These are phyloP conservation scores for Ceratobasidium sp. DNA, from an alignment of 1,284 basidiomycete species.

Conservation along the genomic window DNA sequence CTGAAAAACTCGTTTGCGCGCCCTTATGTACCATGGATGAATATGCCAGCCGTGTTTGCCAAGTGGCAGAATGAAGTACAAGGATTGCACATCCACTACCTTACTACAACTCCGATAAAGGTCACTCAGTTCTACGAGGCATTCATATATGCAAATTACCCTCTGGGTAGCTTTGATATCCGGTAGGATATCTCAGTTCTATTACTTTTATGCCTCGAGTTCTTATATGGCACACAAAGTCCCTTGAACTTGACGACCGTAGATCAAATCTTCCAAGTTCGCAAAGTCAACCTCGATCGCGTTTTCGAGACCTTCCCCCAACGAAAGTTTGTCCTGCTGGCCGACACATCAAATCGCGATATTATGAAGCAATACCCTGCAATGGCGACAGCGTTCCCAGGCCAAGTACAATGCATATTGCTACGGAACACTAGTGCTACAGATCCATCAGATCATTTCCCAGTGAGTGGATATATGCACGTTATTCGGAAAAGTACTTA, in stretches of 20 bases:
- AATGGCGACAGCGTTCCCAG: slow-evolving; percentile 41
- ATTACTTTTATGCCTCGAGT: neutral
- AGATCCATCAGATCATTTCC: slow-evolving; percentile 41
- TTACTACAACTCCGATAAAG: slow-evolving; percentile 43
- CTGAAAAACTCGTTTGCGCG: slow-evolving; percentile 43
- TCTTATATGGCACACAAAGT: neutral
- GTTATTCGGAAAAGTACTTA: neutral
- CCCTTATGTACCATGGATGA: slow-evolving; percentile 41
- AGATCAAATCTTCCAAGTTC: slow-evolving; percentile 42
- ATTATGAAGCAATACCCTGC: slow-evolving; percentile 41
- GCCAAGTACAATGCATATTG: slow-evolving; percentile 42
- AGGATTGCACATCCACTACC: slow-evolving; percentile 43
- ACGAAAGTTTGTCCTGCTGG: slow-evolving; percentile 43
- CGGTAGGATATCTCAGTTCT: neutral
- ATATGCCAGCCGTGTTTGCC: slow-evolving; percentile 41
- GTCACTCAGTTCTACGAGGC: slow-evolving; percentile 41
- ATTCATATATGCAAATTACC: slow-evolving; percentile 42
- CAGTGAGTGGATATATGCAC: neutral
- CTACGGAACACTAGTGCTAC: slow-evolving; percentile 43
- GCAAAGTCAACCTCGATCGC: slow-evolving; percentile 40
- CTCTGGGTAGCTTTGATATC: slow-evolving; percentile 43
- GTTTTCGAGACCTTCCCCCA: slow-evolving; percentile 42
- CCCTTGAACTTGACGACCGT: slow-evolving; percentile 43
- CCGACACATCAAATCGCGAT: slow-evolving; percentile 41
- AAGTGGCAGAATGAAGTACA: slow-evolving; percentile 38